Conservation (phyloP, 163 green algal genomes). For the Chlorella variabilis region DNA sequence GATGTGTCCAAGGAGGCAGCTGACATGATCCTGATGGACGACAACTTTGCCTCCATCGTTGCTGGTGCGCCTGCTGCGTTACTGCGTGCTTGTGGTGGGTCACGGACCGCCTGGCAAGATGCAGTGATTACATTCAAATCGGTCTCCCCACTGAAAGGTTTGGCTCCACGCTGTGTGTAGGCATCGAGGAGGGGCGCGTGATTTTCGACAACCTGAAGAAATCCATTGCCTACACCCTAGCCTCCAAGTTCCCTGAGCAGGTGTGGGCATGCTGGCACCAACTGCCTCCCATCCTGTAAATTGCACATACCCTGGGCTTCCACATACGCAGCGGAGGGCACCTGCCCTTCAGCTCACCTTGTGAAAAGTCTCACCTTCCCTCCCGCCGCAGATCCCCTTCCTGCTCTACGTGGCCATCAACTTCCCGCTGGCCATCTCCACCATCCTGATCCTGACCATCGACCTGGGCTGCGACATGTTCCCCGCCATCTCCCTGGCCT, state of each 20-base stretch:
- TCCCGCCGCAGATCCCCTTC: slow-evolving; percentile 42
- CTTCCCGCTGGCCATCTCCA: slow-evolving; percentile 71
- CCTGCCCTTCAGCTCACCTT: too few species aligned
- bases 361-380: not conserved
- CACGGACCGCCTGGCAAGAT: too few species aligned
- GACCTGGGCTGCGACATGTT: slow-evolving; percentile 78
- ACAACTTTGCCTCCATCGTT: slow-evolving; percentile 91
- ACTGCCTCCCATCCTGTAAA: too few species aligned
- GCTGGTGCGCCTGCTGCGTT: not conserved
- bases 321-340: too few species aligned
- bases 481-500: slow-evolving; percentile 87
- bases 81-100: not conserved
- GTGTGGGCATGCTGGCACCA: not conserved
- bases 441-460: slow-evolving; percentile 85
- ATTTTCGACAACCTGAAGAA: slow-evolving; percentile 94
- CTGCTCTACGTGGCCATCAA: slow-evolving; percentile 50
- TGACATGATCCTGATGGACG: slow-evolving; percentile 93
- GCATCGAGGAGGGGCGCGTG: slow-evolving; percentile 72
- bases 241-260: slow-evolving; percentile 82
- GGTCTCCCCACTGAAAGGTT: too few species aligned
- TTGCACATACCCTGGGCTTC: too few species aligned
- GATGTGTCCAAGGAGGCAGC: slow-evolving; percentile 86
- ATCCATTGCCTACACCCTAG: slow-evolving; percentile 89
- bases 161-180: too few species aligned
- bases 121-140: too few species aligned